Conservation (phyloP, 768 basidiomycete genomes). For the Termitomyces sp. region DNA sequence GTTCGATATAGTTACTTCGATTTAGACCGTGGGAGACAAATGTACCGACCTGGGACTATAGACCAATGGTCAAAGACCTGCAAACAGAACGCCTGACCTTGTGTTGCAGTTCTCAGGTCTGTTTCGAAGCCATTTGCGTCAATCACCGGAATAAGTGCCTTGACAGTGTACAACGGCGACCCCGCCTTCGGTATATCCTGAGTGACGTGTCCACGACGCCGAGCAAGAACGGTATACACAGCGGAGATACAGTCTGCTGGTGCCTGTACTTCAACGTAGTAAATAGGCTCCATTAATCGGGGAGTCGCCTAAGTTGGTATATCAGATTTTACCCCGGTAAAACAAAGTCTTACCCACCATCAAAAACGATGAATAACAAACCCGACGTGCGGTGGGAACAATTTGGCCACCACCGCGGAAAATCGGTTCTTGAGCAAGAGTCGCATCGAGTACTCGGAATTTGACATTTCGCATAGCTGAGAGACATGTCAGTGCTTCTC, state of each 20-base stretch:
- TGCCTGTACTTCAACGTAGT: conserved; percentile 99
- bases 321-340: conserved; percentile 2
- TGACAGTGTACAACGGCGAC: conserved; percentile 95
- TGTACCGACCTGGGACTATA: conserved; percentile 82
- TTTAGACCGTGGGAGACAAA: conserved; percentile 17
- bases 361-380: conserved; percentile 98
- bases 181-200: conserved; percentile 98
- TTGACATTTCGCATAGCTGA: conserved; percentile 98
- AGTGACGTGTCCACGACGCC: conserved; percentile 97
- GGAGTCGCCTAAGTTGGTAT: conserved; percentile 69
- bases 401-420: conserved; percentile 98
- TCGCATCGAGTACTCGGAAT: conserved; percentile 92
- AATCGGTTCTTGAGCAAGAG: conserved; percentile 91
- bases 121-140: conserved; percentile 99
- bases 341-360: conserved; percentile 58
- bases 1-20: conserved; percentile 12
- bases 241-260: conserved; percentile 98
- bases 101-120: conserved; percentile 93
- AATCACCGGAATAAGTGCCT: conserved; percentile 96
- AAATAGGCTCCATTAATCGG: conserved; percentile 93
- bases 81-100: conserved; percentile 98
- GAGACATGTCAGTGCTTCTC: background rate
- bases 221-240: conserved; percentile 97
- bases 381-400: conserved; percentile 96
- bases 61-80: conserved; percentile 99